Evolutionary conservation across 1,284 basidiomycete genomes (phyloP), one percentile per base, ranked within the genome.

Genomic region (Pholiota adiposa): DNA sequence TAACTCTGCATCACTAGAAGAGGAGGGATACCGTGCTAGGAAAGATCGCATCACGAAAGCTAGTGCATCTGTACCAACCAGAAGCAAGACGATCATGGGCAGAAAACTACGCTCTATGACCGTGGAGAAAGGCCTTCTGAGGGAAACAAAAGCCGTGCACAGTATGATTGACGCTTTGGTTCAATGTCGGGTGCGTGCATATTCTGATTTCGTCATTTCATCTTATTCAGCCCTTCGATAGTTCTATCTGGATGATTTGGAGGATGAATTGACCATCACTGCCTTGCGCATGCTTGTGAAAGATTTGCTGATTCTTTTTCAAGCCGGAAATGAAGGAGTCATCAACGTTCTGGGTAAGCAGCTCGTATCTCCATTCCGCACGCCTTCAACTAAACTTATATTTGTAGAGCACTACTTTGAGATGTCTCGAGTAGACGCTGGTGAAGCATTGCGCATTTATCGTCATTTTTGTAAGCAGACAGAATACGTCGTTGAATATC

Each of bases 211-310:
- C 33, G 21, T 57, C 51, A 55, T 62, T 21, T 65, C 56, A 6
- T 62, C 57, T 23, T 51, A 27, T 29, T 31, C 25, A 41, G 18
- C 27, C 56, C 8, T 54, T 48, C 14, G 44, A 40, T 29, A 96
- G 91, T 97, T 99, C 75, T 99, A 97, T 75, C 77, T 94, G 55
- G 97, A 98, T 69, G 90, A 98, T 70, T 78, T 97, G 23, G 90
- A 94, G 68, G 96, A 99, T 71, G 93, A 97, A 68, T 84, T 98
- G 53, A 94, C 91, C 0, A 89, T 94, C 58, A 88, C 92, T 1
- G 94, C 97, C 0, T 83, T 98, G 61, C 84, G 94, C 43, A 94
- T 99, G 91, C 82, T 97, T n/a, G 92, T 98, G 66, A 98, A 98
- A 72, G 97, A 99, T 73, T 83, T 99, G 6, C 83, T 99, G 51